These are phyloP conservation scores for Tricholomella constricta DNA, from an alignment of 768 basidiomycete species.

Conservation along the genomic window DNA sequence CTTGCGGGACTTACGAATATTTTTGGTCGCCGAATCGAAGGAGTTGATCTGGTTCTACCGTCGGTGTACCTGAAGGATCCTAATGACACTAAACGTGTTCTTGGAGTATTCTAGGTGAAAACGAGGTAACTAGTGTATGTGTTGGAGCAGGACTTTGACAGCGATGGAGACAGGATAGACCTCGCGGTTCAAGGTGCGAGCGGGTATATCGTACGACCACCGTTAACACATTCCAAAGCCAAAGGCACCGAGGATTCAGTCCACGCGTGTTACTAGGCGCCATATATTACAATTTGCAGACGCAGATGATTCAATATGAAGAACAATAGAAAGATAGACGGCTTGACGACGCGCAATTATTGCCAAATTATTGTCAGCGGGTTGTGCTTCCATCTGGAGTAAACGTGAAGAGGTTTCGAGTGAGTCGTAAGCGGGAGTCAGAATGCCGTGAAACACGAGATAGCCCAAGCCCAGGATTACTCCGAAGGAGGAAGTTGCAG, in stretches of 20 bases:
- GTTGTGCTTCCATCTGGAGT: not conserved
- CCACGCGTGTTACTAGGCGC: not conserved
- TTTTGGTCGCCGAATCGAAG: not conserved
- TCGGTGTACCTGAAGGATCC: not conserved
- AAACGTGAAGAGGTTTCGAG: not conserved
- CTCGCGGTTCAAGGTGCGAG: not conserved
- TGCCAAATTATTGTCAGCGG: not conserved
- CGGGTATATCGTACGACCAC: not conserved
- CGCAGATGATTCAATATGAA: not conserved
- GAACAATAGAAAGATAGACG: not conserved
- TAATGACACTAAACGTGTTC: not conserved
- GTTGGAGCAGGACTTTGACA: slow-evolving; percentile 4
- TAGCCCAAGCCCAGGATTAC: not conserved
- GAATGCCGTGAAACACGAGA: not conserved
- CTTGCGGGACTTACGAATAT: slow-evolving; percentile 17
- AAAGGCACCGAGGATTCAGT: too few species aligned
- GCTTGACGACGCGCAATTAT: not conserved
- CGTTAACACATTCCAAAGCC: too few species aligned
- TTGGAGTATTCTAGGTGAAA: not conserved
- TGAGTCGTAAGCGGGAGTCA: not conserved
- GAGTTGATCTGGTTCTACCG: not conserved
- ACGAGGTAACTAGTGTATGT: not conserved
- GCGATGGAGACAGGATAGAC: slow-evolving; percentile 12
- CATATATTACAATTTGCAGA: too few species aligned
- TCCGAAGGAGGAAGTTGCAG: not conserved